Evolutionary conservation across 1,284 basidiomycete genomes (phyloP).

Genomic region (Anthracocystis walkeri): DNA sequence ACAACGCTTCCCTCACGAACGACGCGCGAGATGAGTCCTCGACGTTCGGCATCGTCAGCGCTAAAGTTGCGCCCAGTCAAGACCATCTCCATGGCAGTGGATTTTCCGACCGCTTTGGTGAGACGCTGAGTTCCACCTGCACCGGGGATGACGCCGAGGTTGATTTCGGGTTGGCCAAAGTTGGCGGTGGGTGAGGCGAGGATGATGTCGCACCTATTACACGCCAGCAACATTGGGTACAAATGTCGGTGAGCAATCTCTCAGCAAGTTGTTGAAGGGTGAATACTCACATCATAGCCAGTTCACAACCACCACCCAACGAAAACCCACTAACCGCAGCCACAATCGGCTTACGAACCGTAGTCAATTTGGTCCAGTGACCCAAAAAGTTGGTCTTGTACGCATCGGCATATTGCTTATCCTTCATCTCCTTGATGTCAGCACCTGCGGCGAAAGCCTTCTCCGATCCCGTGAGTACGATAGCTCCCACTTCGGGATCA

Average conservation of each 20-base stretch:
- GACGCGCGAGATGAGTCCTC: constrained; percentile 86
- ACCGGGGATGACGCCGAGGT: constrained; percentile 94
- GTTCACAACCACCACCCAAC: constrained; percentile 94
- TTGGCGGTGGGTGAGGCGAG: constrained; percentile 91
- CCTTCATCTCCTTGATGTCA: constrained; percentile 93
- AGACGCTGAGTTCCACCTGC: constrained; percentile 86
- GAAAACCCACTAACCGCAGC: constrained; percentile 96
- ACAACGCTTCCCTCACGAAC: constrained; percentile 79
- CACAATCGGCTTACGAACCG: constrained; percentile 89
- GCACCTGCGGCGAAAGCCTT: constrained; percentile 95
- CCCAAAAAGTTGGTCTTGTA: constrained; percentile 90
- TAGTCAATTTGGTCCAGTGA: constrained; percentile 83
- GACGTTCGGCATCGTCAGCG: constrained; percentile 85
- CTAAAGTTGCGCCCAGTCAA: constrained; percentile 81
- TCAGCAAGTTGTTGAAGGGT: no score
- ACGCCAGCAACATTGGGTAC: neutral
- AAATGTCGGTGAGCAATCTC: no score
- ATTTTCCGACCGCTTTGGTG: constrained; percentile 88
- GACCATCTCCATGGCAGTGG: constrained; percentile 93
- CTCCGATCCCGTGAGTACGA: constrained; percentile 93
- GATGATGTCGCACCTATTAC: constrained; percentile 82
- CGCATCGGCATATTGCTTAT: constrained; percentile 86
- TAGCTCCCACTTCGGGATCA: constrained; percentile 74
- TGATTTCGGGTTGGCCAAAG: constrained; percentile 98
- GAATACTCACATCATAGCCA: constrained; percentile 84